Evolutionary conservation across 2,329 filamentous ascomycete genomes (phyloP), one percentile per base, ranked within the genome.

Genomic region (Fonsecaea monophora): DNA sequence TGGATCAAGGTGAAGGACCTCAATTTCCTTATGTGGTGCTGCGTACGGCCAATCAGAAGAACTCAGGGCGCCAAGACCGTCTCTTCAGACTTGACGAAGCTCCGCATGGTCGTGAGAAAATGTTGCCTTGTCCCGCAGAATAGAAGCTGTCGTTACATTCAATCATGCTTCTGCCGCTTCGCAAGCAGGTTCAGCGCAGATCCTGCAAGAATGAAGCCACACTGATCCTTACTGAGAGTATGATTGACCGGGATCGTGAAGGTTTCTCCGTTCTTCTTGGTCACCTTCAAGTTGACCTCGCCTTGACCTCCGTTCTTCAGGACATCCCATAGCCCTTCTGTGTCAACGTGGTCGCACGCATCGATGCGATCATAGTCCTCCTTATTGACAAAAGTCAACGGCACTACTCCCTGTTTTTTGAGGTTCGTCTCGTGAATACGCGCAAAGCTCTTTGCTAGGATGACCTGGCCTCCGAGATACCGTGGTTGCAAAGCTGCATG

Each of bases 321-420:
- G 82, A 95, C 91, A 66, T 96, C 90, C 75, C 92, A 88, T 68
- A 99, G 81, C 0, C 95, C 95, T 42, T 93, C 85, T 0, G 94
- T 98, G 68, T 84, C 83, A 30, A 98, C 91, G 74, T 89, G 84
- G 77, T 99, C 95, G 70, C 93, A 92, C 0, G 94, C 93, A 60
- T 86, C 83, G 70, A 99, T 91, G 70, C 83, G 82, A 75, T 95
- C 92, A 77, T 97, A 98, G 79, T 98, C 95, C 21, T 86, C 85
- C 80, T 96, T 93, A 78, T 97, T 85, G 54, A 83, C 92, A 76
- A 99, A 97, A 0, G 92, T 97, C 74, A 99, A 84, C 1, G 95
- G 95, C 53, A 99, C 92, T 38, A 99, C 91, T 70, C 95, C 95
- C 82, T 99, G 95, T 83, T 97, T 97, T 88, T 97, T 97, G 72